phyloP scores from a whole-genome alignment of 2,329 filamentous ascomycete species.

The Colletotrichum siamense region DNA sequence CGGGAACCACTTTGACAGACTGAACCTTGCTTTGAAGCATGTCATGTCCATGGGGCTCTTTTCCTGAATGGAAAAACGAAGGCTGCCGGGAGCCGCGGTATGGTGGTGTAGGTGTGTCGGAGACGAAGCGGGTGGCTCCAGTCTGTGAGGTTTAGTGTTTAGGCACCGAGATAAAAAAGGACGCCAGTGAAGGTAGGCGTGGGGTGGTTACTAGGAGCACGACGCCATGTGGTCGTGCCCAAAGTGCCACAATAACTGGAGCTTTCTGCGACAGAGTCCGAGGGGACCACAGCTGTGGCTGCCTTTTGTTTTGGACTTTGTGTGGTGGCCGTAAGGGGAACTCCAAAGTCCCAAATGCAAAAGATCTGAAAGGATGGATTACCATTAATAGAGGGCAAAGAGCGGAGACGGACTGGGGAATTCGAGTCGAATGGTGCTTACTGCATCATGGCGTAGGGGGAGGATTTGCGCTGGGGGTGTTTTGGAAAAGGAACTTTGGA shows the following conservation, averaged over 20 bases:
- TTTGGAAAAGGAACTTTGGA: background rate
- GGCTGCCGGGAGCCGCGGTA: background rate
- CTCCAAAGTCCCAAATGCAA: background rate
- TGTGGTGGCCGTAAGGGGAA: background rate
- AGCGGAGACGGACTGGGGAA: background rate
- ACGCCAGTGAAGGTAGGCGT: background rate
- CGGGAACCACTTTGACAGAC: background rate
- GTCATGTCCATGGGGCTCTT: background rate
- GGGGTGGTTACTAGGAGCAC: background rate
- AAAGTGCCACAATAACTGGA: background rate
- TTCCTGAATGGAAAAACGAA: background rate
- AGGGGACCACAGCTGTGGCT: background rate
- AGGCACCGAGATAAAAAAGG: conserved; percentile 19
- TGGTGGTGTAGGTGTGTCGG: background rate
- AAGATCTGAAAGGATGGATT: background rate
- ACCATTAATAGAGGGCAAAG: background rate
- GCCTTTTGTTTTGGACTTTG: background rate
- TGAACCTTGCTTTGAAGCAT: background rate
- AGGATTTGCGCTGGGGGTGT: background rate
- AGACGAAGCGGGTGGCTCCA: conserved; percentile 4
- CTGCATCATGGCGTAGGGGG: background rate
- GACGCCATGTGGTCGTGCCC: background rate
- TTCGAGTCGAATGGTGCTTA: background rate
- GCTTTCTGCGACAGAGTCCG: background rate
- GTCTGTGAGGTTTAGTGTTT: conserved; percentile 9